Evolutionary conservation across 345 rosid genomes (phyloP).

Genomic region (Raphanus raphanistrum): DNA sequence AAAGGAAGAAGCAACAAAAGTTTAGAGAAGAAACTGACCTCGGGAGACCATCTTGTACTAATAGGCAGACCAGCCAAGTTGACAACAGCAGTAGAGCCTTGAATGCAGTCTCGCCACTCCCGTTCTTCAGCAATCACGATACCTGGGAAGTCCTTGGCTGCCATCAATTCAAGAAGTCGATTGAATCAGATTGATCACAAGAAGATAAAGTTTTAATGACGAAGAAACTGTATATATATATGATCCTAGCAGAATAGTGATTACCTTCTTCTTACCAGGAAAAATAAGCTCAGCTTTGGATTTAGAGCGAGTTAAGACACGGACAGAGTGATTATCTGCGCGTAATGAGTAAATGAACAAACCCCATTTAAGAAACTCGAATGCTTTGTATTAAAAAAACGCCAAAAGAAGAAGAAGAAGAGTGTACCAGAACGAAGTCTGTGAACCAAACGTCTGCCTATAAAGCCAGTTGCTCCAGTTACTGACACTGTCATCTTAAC

Average conservation of each 20-base stretch:
- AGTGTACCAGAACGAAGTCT: slow-evolving; percentile 69
- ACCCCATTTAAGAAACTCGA: background rate
- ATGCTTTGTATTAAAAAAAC: background rate
- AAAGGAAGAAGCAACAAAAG: slow-evolving; percentile 2
- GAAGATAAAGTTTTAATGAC: background rate
- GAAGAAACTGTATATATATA: too few species aligned
- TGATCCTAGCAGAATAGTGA: slow-evolving; percentile 26
- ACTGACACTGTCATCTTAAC: slow-evolving; percentile 75
- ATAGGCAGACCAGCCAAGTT: slow-evolving; percentile 93
- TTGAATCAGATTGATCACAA: slow-evolving; percentile 21
- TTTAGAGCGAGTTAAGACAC: slow-evolving; percentile 84
- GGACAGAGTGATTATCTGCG: slow-evolving; percentile 69
- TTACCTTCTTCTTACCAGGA: slow-evolving; percentile 99
- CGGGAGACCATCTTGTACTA: slow-evolving; percentile 90
- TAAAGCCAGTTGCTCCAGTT: slow-evolving; percentile 95
- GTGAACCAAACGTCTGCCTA: slow-evolving; percentile 81
- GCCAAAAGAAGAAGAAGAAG: background rate
- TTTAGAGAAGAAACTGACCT: slow-evolving; percentile 49
- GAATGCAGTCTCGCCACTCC: slow-evolving; percentile 71
- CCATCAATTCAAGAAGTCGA: slow-evolving; percentile 9
- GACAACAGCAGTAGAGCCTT: slow-evolving; percentile 82
- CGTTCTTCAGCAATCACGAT: slow-evolving; percentile 69
- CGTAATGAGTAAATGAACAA: background rate
- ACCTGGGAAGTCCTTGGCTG: slow-evolving; percentile 71
- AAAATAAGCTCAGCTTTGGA: slow-evolving; percentile 80